Conservation (phyloP, 2,329 filamentous ascomycete genomes). For the Botrytis squamosa region DNA sequence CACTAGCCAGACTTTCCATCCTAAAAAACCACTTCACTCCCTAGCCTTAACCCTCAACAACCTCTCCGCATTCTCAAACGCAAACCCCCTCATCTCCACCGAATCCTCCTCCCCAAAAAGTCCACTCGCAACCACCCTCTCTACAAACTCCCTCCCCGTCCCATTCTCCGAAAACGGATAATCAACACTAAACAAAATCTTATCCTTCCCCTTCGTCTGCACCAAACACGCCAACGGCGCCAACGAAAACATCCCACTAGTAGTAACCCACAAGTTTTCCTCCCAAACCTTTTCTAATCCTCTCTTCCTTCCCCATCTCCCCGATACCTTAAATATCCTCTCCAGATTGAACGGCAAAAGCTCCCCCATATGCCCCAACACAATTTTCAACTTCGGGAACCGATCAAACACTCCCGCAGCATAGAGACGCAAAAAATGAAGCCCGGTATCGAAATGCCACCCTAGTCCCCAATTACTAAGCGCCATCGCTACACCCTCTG, state of each 20-base stretch:
- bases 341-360: constrained; percentile 56
- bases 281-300: constrained; percentile 52
- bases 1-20: too few relatives aligned
- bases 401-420: constrained; percentile 55
- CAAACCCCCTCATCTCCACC: constrained; percentile 49
- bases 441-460: constrained; percentile 51
- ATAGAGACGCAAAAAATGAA: constrained; percentile 51
- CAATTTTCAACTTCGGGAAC: constrained; percentile 53
- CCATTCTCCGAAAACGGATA: constrained; percentile 55
- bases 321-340: constrained; percentile 41
- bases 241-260: constrained; percentile 53
- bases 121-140: constrained; percentile 49
- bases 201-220: constrained; percentile 48
- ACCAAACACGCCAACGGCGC: constrained; percentile 47
- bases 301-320: constrained; percentile 38
- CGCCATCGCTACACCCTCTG: constrained; percentile 33
- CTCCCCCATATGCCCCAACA: constrained; percentile 54
- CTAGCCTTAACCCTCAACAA: constrained; percentile 41
- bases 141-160: constrained; percentile 48
- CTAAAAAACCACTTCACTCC: neutral
- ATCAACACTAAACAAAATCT: constrained; percentile 56
- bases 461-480: constrained; percentile 48
- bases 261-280: constrained; percentile 58
- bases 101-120: constrained; percentile 47
- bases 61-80: constrained; percentile 51